Conservation (phyloP, 1,139 yeast species). For the Yamadazyma blattariae region DNA sequence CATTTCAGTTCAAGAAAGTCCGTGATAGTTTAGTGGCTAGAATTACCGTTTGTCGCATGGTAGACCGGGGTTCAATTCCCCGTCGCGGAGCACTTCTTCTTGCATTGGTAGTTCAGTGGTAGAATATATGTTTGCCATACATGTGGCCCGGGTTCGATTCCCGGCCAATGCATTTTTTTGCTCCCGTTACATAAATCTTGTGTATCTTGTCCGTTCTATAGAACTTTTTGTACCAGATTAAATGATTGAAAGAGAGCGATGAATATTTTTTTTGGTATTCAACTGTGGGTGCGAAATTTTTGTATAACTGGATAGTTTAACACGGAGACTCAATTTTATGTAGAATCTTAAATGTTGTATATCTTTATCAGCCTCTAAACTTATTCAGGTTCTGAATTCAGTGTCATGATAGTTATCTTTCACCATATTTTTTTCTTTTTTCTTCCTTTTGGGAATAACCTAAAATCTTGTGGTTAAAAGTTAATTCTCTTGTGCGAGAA, state of each 20-base stretch:
- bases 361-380: not conserved
- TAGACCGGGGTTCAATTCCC: constrained; percentile 51
- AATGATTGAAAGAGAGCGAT: no score
- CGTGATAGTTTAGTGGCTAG: constrained; percentile 44
- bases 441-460: no score
- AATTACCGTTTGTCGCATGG: constrained; percentile 49
- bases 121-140: constrained; percentile 15
- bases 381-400: no score
- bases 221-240: no score
- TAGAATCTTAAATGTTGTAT: not conserved
- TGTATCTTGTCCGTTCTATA: no score
- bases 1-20: not conserved
- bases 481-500: not conserved
- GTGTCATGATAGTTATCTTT: no score
- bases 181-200: not conserved
- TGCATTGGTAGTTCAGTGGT: constrained; percentile 17
- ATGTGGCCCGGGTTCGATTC: constrained; percentile 16
- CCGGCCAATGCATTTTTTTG: constrained; percentile 13
- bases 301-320: no score
- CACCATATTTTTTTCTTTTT: no score
- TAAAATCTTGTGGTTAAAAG: not conserved
- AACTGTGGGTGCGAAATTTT: no score
- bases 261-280: no score
- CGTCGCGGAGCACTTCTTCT: constrained; percentile 36
- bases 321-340: no score